phyloP scores from a whole-genome alignment of 2,329 filamentous ascomycete genomes.

The Alternaria brassicicola region DNA sequence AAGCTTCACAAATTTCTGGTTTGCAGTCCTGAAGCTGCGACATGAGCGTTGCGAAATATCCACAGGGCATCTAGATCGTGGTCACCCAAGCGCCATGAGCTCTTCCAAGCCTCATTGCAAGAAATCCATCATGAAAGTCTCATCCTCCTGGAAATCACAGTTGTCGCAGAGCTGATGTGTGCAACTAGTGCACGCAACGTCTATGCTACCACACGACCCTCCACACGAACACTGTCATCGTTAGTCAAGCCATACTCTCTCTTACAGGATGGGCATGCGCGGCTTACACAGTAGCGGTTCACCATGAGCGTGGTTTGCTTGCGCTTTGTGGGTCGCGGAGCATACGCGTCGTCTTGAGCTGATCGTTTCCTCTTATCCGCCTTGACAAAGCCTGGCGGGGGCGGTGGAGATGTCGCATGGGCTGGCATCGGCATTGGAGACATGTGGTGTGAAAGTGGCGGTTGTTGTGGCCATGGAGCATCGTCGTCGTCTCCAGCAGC shows the following conservation, averaged over 20 bases:
- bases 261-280: background rate
- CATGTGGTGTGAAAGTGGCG: background rate
- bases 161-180: constrained; percentile 6
- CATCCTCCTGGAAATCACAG: constrained; percentile 1
- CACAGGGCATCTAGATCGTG: background rate
- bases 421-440: background rate
- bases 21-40: background rate
- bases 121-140: background rate
- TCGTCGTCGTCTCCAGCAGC: constrained; percentile 9
- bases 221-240: constrained; percentile 8
- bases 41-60: background rate
- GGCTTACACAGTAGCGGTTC: constrained; percentile 17
- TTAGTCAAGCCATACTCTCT: constrained; percentile 1
- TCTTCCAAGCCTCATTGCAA: background rate
- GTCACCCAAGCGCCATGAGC: background rate
- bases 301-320: background rate
- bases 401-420: background rate
- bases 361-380: background rate
- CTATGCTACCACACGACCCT: background rate
- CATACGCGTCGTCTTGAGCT: background rate
- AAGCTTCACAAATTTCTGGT: background rate
- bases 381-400: background rate
- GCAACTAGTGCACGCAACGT: constrained; percentile 13
- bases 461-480: background rate
- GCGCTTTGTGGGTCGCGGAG: background rate